Base-by-base conservation (phyloP, 176 grass and related monocot species). In the Juncus inflexus region DNA sequence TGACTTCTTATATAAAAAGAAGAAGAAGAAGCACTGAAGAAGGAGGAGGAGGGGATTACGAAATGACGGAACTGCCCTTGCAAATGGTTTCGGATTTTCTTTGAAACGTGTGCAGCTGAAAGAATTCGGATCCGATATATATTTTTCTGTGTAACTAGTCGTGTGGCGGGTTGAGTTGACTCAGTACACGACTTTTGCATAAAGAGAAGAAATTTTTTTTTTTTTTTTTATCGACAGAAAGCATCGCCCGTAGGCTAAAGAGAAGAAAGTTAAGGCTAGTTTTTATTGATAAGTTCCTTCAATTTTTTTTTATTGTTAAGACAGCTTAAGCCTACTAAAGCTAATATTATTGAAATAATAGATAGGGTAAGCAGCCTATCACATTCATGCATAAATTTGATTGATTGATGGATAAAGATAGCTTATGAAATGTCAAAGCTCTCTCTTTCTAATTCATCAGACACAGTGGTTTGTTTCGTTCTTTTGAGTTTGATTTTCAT, bases 401-500 rank as follows among this genome's bases (percentile, higher is more conserved):
- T 47, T 47, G 43, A 15, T 35, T 56, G 51, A 69, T 69, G 5
- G 50, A 69, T 69, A 13, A 49, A 55, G 66, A 67, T 67, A 5
- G 45, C 64, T 53, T 52, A 50, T 11, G 19, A 59, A 7, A 59
- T 52, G 45, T 67, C 45, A 67, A 67, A 52, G 9, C 41, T 50
- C 35, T 67, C 42, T 67, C 64, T 67, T 67, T 67, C 64, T 67
- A 67, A 28, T 35, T 66, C 43, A 67, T 67, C 45, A 67, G 19
- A 9, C 43, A 47, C 43, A 47, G 43, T 47, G 43, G 1, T 47
- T 47, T 47, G 9, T 47, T 47, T 47, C 2, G 43, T 47, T 6
- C 2, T 6, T 47, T 9, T 47, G 9, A 47, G 6, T 6, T 47
- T 6, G 43, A 47, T 47, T 5, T 1, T 28, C 19, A 28, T 28